phyloP scores from a whole-genome alignment of 2,329 filamentous ascomycete genomes.

The Trichoderma sp. region DNA sequence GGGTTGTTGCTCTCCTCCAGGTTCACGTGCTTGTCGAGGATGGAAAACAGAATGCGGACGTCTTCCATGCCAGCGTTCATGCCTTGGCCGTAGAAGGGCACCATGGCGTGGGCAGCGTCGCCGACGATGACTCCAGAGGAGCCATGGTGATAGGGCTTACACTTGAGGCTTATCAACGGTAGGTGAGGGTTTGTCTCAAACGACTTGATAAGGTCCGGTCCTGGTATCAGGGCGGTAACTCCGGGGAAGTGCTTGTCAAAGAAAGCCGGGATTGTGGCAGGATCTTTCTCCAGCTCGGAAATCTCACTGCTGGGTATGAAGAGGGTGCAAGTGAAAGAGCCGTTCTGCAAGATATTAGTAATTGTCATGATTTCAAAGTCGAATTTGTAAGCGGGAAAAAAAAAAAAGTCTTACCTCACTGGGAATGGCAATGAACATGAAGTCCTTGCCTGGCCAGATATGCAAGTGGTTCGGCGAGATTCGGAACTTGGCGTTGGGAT shows the following conservation, averaged over 20 bases:
- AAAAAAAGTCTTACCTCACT: conserved; percentile 48
- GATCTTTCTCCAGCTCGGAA: conserved; percentile 60
- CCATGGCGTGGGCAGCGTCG: conserved; percentile 95
- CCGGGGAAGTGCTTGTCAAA: conserved; percentile 86
- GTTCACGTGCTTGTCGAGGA: conserved; percentile 66
- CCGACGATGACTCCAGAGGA: conserved; percentile 80
- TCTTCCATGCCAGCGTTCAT: conserved; percentile 98
- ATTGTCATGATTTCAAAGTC: background rate
- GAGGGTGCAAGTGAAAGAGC: conserved; percentile 90
- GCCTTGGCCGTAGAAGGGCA: conserved; percentile 96
- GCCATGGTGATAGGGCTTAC: conserved; percentile 77
- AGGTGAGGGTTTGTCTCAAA: conserved; percentile 84
- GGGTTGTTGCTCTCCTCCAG: conserved; percentile 44
- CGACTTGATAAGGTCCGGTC: conserved; percentile 65
- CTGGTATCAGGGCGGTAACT: conserved; percentile 68
- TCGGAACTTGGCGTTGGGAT: conserved; percentile 54
- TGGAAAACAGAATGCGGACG: conserved; percentile 79
- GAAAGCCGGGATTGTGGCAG: conserved; percentile 61
- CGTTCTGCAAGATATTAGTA: conserved; percentile 54
- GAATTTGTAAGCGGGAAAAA: conserved; percentile 21
- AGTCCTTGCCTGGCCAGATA: conserved; percentile 91
- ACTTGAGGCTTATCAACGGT: conserved; percentile 91
- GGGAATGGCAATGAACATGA: conserved; percentile 98
- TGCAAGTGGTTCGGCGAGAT: conserved; percentile 93
- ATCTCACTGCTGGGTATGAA: conserved; percentile 77